These are phyloP conservation scores for Penicillium sp. DNA, from an alignment of 2,329 filamentous ascomycete genomes.

Conservation along the genomic window DNA sequence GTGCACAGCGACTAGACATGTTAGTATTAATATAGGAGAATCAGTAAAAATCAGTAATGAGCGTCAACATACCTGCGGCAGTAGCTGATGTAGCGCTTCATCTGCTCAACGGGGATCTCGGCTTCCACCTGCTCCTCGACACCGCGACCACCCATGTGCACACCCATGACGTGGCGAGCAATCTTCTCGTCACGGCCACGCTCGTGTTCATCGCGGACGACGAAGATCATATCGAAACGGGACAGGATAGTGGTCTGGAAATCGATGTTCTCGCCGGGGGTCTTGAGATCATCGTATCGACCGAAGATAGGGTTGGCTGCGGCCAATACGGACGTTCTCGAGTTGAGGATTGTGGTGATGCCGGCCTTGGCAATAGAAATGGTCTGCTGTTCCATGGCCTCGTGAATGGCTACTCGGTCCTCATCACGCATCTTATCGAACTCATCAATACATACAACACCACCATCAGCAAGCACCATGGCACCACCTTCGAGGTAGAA, in stretches of 20 bases:
- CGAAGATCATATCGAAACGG: slow-evolving; percentile 99
- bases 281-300: slow-evolving; percentile 96
- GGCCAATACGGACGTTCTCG: slow-evolving; percentile 88
- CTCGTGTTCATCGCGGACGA: slow-evolving; percentile 93
- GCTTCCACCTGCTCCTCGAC: slow-evolving; percentile 79
- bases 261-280: slow-evolving; percentile 96
- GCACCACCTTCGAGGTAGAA: slow-evolving; percentile 98
- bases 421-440: slow-evolving; percentile 99
- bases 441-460: slow-evolving; percentile 97
- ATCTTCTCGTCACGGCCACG: slow-evolving; percentile 86
- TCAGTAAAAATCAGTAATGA: not conserved
- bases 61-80: slow-evolving; percentile 73
- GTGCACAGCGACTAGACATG: slow-evolving; percentile 72
- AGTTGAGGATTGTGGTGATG: slow-evolving; percentile 97
- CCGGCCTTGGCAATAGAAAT: slow-evolving; percentile 98
- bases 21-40: slow-evolving; percentile 16
- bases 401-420: slow-evolving; percentile 95
- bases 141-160: slow-evolving; percentile 88
- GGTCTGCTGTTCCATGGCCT: slow-evolving; percentile 99
- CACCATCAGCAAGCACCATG: slow-evolving; percentile 96
- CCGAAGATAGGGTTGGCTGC: slow-evolving; percentile 98
- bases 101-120: slow-evolving; percentile 91
- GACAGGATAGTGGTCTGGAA: slow-evolving; percentile 98
- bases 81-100: slow-evolving; percentile 96
- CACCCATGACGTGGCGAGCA: slow-evolving; percentile 93